A percentile compares a stretch with the other conserved stretches of the same genome.
Evolutionary conservation across 768 basidiomycete genomes (phyloP).

Genomic region (Boletus vermiculosoides): DNA sequence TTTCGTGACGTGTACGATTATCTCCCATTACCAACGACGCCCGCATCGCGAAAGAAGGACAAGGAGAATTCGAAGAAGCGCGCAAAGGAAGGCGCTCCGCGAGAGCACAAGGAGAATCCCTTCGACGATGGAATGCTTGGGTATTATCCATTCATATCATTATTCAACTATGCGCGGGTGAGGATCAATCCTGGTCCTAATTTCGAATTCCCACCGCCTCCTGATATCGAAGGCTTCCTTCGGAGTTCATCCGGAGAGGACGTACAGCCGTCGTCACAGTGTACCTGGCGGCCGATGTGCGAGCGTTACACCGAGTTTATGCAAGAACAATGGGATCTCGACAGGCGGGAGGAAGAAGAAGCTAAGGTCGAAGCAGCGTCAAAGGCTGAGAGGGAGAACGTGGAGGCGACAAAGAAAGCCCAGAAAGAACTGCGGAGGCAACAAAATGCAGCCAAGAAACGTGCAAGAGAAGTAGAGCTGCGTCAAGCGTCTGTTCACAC

Average conservation of each 20-base stretch:
- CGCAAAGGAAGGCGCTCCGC: conserved; percentile 58
- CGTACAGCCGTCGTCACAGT: conserved; percentile 28
- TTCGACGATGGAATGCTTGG: conserved; percentile 95
- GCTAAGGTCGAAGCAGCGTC: conserved; percentile 46
- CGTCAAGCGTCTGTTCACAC: conserved; percentile 24
- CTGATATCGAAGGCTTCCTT: conserved; percentile 70
- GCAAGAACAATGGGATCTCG: conserved; percentile 76
- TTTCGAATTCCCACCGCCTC: conserved; percentile 78
- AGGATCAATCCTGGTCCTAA: conserved; percentile 86
- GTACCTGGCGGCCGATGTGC: conserved; percentile 73
- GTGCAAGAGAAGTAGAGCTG: conserved; percentile 39
- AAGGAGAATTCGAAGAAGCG: conserved; percentile 56
- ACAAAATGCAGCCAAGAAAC: conserved; percentile 53
- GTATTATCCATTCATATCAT: conserved; percentile 92
- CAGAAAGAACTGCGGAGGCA: conserved; percentile 49
- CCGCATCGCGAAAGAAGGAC: conserved; percentile 55
- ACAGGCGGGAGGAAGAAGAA: conserved; percentile 74
- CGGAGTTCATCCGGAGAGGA: conserved; percentile 33
- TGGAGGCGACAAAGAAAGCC: conserved; percentile 33
- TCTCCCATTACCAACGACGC: conserved; percentile 69
- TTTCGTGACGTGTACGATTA: conserved; percentile 90
- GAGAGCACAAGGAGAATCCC: conserved; percentile 76
- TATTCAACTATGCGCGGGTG: conserved; percentile 88
- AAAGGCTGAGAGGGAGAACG: conserved; percentile 47
- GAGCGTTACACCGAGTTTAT: conserved; percentile 87